These are phyloP conservation scores for Cercospora janseana DNA, from an alignment of 2,329 filamentous ascomycete genomes.

Conservation along the genomic window DNA sequence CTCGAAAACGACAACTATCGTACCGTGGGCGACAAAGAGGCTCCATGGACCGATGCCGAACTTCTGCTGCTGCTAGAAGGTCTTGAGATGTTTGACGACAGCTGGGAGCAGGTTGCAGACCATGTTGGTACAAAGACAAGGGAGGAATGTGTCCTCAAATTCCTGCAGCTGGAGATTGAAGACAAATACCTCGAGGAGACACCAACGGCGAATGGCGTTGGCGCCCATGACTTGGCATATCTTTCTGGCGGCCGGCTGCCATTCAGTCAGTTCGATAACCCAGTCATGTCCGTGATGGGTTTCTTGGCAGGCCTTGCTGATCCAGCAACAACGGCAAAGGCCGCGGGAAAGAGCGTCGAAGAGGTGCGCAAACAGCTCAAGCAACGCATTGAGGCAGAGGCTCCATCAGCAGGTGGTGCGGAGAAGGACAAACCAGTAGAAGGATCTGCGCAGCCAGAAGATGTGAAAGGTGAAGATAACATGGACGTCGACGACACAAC, in stretches of 20 bases:
- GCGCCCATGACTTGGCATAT: conserved; percentile 56
- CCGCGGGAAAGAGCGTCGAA: conserved; percentile 81
- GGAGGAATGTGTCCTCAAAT: conserved; percentile 96
- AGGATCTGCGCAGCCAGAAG: conserved; percentile 44
- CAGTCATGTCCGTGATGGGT: conserved; percentile 91
- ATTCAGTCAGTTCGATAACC: conserved; percentile 90
- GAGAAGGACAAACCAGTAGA: conserved; percentile 48
- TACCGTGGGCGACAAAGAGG: conserved; percentile 74
- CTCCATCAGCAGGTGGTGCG: conserved; percentile 44
- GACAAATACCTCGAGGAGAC: conserved; percentile 82
- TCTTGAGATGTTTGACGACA: conserved; percentile 88
- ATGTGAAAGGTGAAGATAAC: conserved; percentile 48
- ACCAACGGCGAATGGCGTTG: conserved; percentile 54
- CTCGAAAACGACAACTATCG: conserved; percentile 85
- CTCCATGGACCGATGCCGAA: conserved; percentile 88
- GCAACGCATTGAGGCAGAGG: conserved; percentile 68
- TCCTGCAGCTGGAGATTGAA: conserved; percentile 93
- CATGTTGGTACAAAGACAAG: conserved; percentile 87
- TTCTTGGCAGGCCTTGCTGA: conserved; percentile 91
- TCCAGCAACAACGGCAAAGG: conserved; percentile 83
- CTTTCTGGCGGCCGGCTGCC: conserved; percentile 74
- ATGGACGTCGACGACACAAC: conserved; percentile 61
- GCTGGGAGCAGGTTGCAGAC: conserved; percentile 90
- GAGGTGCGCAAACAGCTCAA: conserved; percentile 79
- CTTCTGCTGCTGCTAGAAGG: conserved; percentile 85